Percentiles rank a stretch among this genome's conserved stretches.
Evolutionary conservation across 129 eudicot species (phyloP).

Genomic region (Artemisia annua): DNA sequence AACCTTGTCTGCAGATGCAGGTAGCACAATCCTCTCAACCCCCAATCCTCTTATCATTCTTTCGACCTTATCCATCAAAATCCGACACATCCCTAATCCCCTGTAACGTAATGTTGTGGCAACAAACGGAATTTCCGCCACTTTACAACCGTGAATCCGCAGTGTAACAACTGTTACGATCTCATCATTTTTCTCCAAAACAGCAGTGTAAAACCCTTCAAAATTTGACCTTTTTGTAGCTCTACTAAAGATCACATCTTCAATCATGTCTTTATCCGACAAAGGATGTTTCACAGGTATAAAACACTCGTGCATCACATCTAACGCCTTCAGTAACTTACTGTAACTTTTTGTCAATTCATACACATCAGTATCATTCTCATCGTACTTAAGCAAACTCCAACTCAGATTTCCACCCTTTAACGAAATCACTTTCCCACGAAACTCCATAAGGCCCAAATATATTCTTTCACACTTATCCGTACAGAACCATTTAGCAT

Average conservation of each 20-base stretch:
- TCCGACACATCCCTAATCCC: too few relatives aligned
- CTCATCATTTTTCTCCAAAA: constrained; percentile 62
- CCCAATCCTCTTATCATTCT: too few relatives aligned
- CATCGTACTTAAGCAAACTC: constrained; percentile 50
- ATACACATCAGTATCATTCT: constrained; percentile 19
- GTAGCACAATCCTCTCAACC: too few relatives aligned
- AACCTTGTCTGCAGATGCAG: too few relatives aligned
- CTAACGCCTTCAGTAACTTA: constrained; percentile 55
- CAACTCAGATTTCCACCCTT: constrained; percentile 51
- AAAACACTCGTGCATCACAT: constrained; percentile 85
- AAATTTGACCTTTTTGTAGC: constrained; percentile 54
- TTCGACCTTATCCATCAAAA: too few relatives aligned
- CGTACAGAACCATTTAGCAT: constrained; percentile 54
- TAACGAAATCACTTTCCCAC: constrained; percentile 39
- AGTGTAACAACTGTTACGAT: constrained; percentile 58
- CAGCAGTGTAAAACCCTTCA: constrained; percentile 68
- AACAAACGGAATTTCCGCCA: too few relatives aligned
- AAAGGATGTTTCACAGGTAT: constrained; percentile 50
- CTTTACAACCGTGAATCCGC: constrained; percentile 51
- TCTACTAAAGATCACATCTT: constrained; percentile 67
- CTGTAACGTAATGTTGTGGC: too few relatives aligned
- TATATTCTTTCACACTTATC: constrained; percentile 48
- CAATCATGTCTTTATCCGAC: constrained; percentile 53
- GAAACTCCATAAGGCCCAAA: constrained; percentile 36
- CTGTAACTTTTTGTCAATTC: constrained; percentile 31